Conservation (phyloP, 768 basidiomycete species). For the Fistulinella prunicolor region DNA sequence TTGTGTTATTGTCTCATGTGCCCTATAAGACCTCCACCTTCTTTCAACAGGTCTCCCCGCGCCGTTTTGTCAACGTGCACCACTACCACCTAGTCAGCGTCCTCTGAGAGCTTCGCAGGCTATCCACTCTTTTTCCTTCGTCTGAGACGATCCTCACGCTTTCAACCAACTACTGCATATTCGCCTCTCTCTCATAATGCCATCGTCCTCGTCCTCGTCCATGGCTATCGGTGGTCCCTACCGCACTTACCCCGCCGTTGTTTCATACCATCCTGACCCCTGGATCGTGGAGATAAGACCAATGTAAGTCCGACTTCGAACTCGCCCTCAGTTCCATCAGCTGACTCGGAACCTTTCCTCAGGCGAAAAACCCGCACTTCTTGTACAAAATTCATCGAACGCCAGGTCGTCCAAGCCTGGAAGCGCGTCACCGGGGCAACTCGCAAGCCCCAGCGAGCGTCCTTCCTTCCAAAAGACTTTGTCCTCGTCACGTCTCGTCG, state of each 20-base stretch:
- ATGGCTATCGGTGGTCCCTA: constrained; percentile 5
- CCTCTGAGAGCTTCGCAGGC: constrained; percentile 22
- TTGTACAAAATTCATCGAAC: constrained; percentile 49
- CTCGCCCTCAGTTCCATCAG: background rate
- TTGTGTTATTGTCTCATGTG: too few species aligned
- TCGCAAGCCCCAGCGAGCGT: constrained; percentile 50
- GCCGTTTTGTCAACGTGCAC: background rate
- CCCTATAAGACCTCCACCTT: constrained; percentile 19
- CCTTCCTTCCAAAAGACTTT: constrained; percentile 57
- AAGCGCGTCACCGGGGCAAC: constrained; percentile 55
- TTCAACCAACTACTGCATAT: background rate
- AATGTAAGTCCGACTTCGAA: constrained; percentile 24
- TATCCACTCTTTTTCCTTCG: constrained; percentile 26
- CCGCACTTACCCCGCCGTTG: constrained; percentile 14
- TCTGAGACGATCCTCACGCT: constrained; percentile 22
- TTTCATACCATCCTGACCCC: constrained; percentile 17
- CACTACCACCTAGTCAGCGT: constrained; percentile 8
- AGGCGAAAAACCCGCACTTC: constrained; percentile 30
- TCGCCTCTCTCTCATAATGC: constrained; percentile 1
- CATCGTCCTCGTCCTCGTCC: constrained; percentile 3
- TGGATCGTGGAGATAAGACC: constrained; percentile 28
- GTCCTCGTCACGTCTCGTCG: constrained; percentile 56
- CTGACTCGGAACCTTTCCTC: background rate
- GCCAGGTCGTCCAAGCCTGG: constrained; percentile 59
- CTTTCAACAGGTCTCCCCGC: background rate